Evolutionary conservation across 1,139 yeast species (phyloP).

Genomic region (Geotrichum aggregatum): DNA sequence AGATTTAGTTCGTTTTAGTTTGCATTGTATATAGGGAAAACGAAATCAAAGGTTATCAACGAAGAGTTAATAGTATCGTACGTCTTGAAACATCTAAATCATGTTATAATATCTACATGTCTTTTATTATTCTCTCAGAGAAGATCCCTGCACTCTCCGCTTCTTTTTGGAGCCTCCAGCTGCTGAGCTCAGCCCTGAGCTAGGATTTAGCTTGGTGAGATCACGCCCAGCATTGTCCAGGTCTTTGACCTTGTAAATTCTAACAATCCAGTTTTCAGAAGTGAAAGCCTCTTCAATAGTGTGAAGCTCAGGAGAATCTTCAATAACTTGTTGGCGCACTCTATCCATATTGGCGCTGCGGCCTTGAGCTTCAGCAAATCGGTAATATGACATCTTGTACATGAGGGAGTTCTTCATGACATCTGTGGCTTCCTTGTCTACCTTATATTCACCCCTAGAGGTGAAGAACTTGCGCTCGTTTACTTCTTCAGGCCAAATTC

Average conservation of each 20-base stretch:
- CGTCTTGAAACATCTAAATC: background rate
- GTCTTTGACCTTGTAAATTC: constrained; percentile 90
- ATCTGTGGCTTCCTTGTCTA: constrained; percentile 74
- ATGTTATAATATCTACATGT: background rate
- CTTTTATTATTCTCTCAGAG: constrained; percentile 17
- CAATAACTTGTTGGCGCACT: constrained; percentile 78
- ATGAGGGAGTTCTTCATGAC: constrained; percentile 85
- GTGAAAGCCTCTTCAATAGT: constrained; percentile 93
- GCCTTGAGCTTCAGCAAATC: constrained; percentile 72
- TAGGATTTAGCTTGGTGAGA: constrained; percentile 25
- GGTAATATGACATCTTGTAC: constrained; percentile 93
- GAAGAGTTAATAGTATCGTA: background rate
- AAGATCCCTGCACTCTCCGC: constrained; percentile 15
- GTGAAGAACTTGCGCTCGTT: constrained; percentile 82
- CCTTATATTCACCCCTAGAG: constrained; percentile 78
- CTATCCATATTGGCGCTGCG: constrained; percentile 68
- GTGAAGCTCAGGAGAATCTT: constrained; percentile 52
- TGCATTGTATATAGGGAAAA: constrained; percentile 10
- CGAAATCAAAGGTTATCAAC: background rate
- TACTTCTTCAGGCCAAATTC: constrained; percentile 98
- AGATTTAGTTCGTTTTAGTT: constrained; percentile 43
- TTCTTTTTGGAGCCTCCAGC: constrained; percentile 9
- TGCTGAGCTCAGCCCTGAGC: constrained; percentile 10
- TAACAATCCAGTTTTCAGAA: constrained; percentile 92
- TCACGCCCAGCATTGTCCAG: constrained; percentile 84